Evolutionary conservation across 2,329 filamentous ascomycete species (phyloP), one percentile per base, ranked within the genome.

Genomic region (Aspergillus quadrilineatus): DNA sequence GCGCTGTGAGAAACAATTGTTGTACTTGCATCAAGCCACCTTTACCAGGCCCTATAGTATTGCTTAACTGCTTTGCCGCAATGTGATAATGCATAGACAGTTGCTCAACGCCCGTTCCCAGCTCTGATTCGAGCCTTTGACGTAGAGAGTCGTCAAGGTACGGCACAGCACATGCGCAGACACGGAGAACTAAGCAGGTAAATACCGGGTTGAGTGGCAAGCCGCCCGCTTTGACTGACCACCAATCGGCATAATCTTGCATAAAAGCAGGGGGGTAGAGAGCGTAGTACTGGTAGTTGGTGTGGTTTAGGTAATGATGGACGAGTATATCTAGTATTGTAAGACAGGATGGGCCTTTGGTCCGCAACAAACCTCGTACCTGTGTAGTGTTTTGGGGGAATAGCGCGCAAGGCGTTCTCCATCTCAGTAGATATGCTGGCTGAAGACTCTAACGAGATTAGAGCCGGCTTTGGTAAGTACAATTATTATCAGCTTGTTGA

Each of bases 1-100:
- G 69, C 2, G 75, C 73, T 22, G 73, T 77, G 3, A 81, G 59
- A 53, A 81, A 80, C n/a, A 79, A 67, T 60, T 81, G 79, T 61
- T 81, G 79, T 1, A 81, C 75, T 14, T 80, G 76, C 36, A 71
- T 65, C 6, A 81, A 63, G 3, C 77, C 74, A 1, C 77, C 77
- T 50, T 73, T 73, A 0, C 78, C 77, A 1, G 77, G 75, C 3
- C 71, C 51, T 39, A 81, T 77, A 22, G 69, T 75, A 34, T 67
- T 64, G 55, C 75, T 77, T 8, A 82, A 64, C 55, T 74, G 72
- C 46, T 76, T 74, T 8, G 78, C 78, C 6, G 77, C 73, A 42
- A 64, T 59, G 36, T 79, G 72, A 59, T 79, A 75, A 4, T 72
- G 70, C 32, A 75, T 70, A 2, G 76, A 76, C 14, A 80, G 66